Evolutionary conservation across 2,329 filamentous ascomycete species (phyloP), one percentile per base, ranked within the genome.

Genomic region (Colletotrichum theobromicola): DNA sequence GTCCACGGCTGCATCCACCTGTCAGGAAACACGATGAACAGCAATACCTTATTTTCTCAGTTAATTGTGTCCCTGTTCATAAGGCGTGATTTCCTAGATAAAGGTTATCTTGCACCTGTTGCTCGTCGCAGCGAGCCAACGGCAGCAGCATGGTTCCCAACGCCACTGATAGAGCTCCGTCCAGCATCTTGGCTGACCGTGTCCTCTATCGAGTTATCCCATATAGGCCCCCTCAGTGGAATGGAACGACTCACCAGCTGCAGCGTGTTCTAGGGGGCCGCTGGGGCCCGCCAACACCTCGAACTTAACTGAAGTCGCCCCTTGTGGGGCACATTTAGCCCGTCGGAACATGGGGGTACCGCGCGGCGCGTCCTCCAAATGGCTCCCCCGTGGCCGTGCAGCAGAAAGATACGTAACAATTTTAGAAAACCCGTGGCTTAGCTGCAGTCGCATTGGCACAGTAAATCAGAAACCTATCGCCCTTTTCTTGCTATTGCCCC

Each of bases 371-470:
- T 75, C 60, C 70, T 64, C 37, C 46, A 46, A 65, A 34, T 57
- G 57, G 13, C n/a, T 37, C 72, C 73, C 63, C 73, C 73, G 73
- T 75, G 70, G 64, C 70, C 73, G 64, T 75, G 73, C 73, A 75
- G 73, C 64, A 21, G 58, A 69, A 67, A 61, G 65, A 74, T 74
- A 73, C 70, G 73, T 70, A 75, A 74, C 70, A 46, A 75, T 60
- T 63, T 66, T 74, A 62, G 64, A 74, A 21, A 46, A 53, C 18
- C 35, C 70, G 70, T 69, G 73, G 70, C 70, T 74, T 42, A 74
- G 70, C 42, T 46, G 42, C 58, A 30, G 67, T 74, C 72, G 72
- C 72, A 67, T 72, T 66, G 55, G 53, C 68, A 72, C 30, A 60
- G 62, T 72, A 32, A 46, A 70, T 62, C 53, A 70, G 70, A 74